Base-by-base conservation (phyloP, 2,329 filamentous ascomycete genomes). In the Sclerotinia subarctica region DNA sequence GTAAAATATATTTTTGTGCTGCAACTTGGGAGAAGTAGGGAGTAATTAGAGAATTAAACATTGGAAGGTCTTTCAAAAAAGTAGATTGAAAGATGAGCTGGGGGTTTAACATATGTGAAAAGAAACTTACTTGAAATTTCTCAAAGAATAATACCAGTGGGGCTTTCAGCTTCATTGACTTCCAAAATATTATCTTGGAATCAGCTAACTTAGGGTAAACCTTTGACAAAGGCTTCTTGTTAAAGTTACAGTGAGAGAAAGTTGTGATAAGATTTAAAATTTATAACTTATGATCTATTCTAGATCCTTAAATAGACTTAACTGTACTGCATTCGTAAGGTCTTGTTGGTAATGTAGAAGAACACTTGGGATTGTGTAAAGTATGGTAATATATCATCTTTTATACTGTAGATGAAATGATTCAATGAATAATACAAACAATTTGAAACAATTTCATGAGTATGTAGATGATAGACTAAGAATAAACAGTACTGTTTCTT, bases 171-270 rank as follows among this genome's bases (percentile, higher is more conserved):
- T 3, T 58, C 44, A 11, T 2, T 29, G n/a, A 19, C 15, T 26
- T 26, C 7, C 4, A 5, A 19, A 2, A 10, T 11, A 1, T 21
- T 17, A 6, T 3, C 7, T 11, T 8, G 21, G 21, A 11, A 13
- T 6, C 0, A 3, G n/a, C 2, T 4, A 19, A 21, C 11, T 2
- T 19, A 2, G 15, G 11, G 3, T 4, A 10, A 21, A 21, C 7
- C 1, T 26, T 0, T 8, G 1, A 5, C 2, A 6, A 19, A 19
- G 5, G 4, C 3, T 26, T 19, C 13, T 10, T 24, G 38, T 21
- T 10, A 1, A 0, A 26, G 17, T 10, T 13, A 26, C 4, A 2
- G 26, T 5, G 1, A 44, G 15, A 1, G 19, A 21, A 19, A 19
- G 8, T 21, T 58, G 24, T n/a, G 29, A 21, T 6, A 0, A n/a